Evolutionary conservation across 2,329 filamentous ascomycete species (phyloP), one percentile per base, ranked within the genome.

Genomic region (Scedosporium dehoogii): DNA sequence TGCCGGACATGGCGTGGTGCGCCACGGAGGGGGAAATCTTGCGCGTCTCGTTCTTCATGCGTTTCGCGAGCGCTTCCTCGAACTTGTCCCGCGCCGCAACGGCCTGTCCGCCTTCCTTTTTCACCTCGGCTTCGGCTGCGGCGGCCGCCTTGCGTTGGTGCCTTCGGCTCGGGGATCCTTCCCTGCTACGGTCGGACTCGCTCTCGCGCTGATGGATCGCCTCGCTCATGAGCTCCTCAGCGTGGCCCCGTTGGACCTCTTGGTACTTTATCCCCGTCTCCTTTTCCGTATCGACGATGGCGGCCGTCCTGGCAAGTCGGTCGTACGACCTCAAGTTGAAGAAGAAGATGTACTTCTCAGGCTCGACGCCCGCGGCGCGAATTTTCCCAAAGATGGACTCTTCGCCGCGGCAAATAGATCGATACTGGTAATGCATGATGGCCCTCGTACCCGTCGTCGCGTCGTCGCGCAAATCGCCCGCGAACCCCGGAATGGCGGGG

Each of bases 351-450:
- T 97, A 84, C 64, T 97, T 70, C 0, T 70, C 83, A 0, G 92
- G 91, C 68, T 97, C 86, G 1, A 94, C 84, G 1, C 90, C 92
- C 65, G 89, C 80, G 6, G 83, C 84, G 55, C 74, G 75, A 63
- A 97, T 85, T 70, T 89, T 87, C 46, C 85, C 91, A 68, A 89
- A 94, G 60, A 99, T 97, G 4, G 91, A 96, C 71, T 97, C 81
- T 66, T 96, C 88, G 5, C 94, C 94, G 55, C 94, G 88, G 70
- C 89, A 91, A 67, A 99, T 96, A 0, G 91, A 96, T 75, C 96
- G 96, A 80, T 94, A 99, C 72, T 97, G 94, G 70, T 96, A 97
- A 72, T 97, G 92, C 91, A 99, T 97, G 69, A 97, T 99, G 10
- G 92, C 93, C 58, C 91, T 78, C 0, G 93, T 97, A 9, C 93